Percentiles rank a stretch among this genome's conserved stretches.
Evolutionary conservation across 2,329 filamentous ascomycete genomes (phyloP).

Genomic region (Cytospora piceicola): DNA sequence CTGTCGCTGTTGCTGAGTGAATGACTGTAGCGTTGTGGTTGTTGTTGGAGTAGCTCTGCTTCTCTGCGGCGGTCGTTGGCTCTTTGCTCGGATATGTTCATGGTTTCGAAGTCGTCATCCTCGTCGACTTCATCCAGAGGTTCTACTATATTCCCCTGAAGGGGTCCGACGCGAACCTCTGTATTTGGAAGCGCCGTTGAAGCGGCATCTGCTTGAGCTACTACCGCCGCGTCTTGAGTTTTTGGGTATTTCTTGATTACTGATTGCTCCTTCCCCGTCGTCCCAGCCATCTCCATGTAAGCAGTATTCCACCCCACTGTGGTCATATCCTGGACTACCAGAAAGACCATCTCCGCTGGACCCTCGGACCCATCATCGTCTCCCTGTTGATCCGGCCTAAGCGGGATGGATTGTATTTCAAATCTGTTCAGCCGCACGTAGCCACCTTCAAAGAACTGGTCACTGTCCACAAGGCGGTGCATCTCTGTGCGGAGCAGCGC

Average conservation of each 20-base stretch:
- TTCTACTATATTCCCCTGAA: neutral
- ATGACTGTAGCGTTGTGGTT: constrained; percentile 9
- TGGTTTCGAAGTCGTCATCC: constrained; percentile 35
- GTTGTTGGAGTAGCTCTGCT: constrained; percentile 11
- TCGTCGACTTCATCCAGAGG: constrained; percentile 36
- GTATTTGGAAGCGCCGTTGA: constrained; percentile 32
- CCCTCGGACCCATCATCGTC: constrained; percentile 5
- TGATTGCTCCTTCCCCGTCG: neutral
- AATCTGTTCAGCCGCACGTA: constrained; percentile 54
- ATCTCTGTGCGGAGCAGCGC: constrained; percentile 51
- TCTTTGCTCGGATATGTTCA: constrained; percentile 26
- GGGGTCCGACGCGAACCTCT: neutral
- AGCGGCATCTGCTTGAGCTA: constrained; percentile 26
- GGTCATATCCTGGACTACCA: constrained; percentile 50
- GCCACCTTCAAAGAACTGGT: constrained; percentile 51
- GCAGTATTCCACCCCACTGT: constrained; percentile 54
- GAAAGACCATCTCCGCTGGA: constrained; percentile 44
- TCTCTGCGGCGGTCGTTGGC: constrained; percentile 27
- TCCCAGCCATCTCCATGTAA: constrained; percentile 39
- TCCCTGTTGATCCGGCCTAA: constrained; percentile 30
- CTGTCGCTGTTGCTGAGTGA: constrained; percentile 29
- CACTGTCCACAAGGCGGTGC: constrained; percentile 52
- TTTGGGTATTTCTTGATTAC: neutral
- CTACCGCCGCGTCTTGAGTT: neutral
- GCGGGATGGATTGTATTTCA: constrained; percentile 37